Conservation (phyloP, 2,329 filamentous ascomycete genomes). For the Aureobasidium sp. region DNA sequence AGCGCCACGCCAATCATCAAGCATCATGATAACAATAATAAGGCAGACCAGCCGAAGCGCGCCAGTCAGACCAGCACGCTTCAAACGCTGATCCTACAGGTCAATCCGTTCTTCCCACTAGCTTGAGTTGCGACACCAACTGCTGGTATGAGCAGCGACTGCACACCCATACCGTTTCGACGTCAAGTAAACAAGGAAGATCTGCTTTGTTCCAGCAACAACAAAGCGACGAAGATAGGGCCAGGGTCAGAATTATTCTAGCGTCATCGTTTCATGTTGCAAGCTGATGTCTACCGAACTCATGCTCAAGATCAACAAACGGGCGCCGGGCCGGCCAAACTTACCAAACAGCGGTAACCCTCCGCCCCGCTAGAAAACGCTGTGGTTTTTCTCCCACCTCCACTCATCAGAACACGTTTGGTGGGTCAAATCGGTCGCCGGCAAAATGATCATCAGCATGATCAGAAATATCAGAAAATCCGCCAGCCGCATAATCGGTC, state of each 20-base stretch:
- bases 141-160: background rate
- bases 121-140: background rate
- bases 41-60: conserved; percentile 9
- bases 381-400: background rate
- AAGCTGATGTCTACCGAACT: conserved; percentile 6
- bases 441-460: background rate
- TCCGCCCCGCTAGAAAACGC: background rate
- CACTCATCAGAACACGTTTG: background rate
- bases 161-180: background rate
- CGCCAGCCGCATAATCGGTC: background rate
- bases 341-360: background rate
- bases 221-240: background rate
- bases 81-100: background rate
- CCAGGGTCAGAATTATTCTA: background rate
- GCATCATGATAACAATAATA: background rate
- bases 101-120: background rate
- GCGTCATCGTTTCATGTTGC: conserved; percentile 13
- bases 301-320: conserved; percentile 9
- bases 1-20: conserved; percentile 5
- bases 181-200: background rate
- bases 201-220: background rate
- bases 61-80: conserved; percentile 6
- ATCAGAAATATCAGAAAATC: background rate
- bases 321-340: background rate
- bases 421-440: background rate